Base-by-base conservation (phyloP, 345 rosid genomes). In the Camelina hispida region DNA sequence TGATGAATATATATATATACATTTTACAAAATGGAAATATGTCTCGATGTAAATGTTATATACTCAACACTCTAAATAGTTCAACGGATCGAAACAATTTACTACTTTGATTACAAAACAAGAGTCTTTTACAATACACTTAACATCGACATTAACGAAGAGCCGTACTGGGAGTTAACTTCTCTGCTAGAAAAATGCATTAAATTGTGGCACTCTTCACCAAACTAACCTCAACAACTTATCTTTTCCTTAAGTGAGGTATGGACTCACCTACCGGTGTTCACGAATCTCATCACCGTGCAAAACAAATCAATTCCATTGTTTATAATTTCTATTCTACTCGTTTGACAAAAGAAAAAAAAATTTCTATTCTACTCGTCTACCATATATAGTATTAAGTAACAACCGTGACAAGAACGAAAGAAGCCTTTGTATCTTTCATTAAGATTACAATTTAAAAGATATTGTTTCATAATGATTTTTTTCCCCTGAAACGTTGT, bases 121-220 rank as follows among this genome's bases (percentile, higher is more conserved):
- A 40, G 18, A 7, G 3, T 18, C 16, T 13, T 2, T 14, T 67
- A 8, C 32, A 53, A 6, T 3, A 34, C 37, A 6, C 4, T 6
- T 34, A 6, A 3, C 15, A 40, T 12, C 14, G 12, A 40, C 44
- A 40, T 40, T 40, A 12, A 40, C 4, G 2, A 12, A 12, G 46
- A 42, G n/a, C 46, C 43, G 46, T 9, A 28, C 28, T 30, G 2
- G 12, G 22, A 56, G n/a, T 54, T 64, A 44, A 54, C 32, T 28
- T 54, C 12, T 18, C 1, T 54, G 46, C 25, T 64, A 42, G n/a
- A 28, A 28, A 20, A 64, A 54, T 64, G 71, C 55, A 64, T 72
- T 63, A 11, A 10, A 53, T 10, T 42, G 14, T 30, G 10, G 35
- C 23, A 47, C 8, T 32, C 6, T 34, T 15, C 56, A 42, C 65